Conservation (phyloP, 2,329 filamentous ascomycete species). For the Trichophyton rubrum region DNA sequence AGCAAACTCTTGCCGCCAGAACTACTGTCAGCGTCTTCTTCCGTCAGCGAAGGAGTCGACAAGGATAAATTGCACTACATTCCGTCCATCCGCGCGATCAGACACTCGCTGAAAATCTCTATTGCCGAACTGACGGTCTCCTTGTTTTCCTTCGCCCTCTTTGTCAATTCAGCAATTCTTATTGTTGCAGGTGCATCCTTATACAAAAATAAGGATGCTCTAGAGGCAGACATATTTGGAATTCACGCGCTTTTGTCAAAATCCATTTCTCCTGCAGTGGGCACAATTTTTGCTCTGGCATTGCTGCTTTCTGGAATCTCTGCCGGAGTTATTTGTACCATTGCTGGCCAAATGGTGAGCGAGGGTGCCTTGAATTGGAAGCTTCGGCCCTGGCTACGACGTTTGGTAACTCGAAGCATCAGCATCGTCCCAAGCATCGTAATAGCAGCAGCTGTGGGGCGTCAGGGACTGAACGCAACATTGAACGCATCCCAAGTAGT, state of each 20-base stretch:
- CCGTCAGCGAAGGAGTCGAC: constrained; percentile 25
- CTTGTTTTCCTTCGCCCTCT: constrained; percentile 71
- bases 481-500: constrained; percentile 67
- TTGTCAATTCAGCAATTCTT: constrained; percentile 71
- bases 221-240: constrained; percentile 64
- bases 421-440: constrained; percentile 73
- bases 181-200: constrained; percentile 70
- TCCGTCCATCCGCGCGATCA: constrained; percentile 61
- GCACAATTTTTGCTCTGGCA: constrained; percentile 72
- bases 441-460: constrained; percentile 67
- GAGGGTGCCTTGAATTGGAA: constrained; percentile 70
- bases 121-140: constrained; percentile 57
- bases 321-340: constrained; percentile 79
- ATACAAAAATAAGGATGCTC: constrained; percentile 42
- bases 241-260: constrained; percentile 61
- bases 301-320: constrained; percentile 67
- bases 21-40: constrained; percentile 19
- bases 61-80: constrained; percentile 46
- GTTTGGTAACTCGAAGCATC: constrained; percentile 64
- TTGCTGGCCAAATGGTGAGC: constrained; percentile 77
- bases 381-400: constrained; percentile 62
- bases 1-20: constrained; percentile 21
- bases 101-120: constrained; percentile 60
- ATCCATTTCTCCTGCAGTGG: constrained; percentile 61
- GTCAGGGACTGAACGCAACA: constrained; percentile 55